These are phyloP conservation scores for Leccinum disarticulatum DNA, from an alignment of 768 basidiomycete species.

Conservation along the genomic window DNA sequence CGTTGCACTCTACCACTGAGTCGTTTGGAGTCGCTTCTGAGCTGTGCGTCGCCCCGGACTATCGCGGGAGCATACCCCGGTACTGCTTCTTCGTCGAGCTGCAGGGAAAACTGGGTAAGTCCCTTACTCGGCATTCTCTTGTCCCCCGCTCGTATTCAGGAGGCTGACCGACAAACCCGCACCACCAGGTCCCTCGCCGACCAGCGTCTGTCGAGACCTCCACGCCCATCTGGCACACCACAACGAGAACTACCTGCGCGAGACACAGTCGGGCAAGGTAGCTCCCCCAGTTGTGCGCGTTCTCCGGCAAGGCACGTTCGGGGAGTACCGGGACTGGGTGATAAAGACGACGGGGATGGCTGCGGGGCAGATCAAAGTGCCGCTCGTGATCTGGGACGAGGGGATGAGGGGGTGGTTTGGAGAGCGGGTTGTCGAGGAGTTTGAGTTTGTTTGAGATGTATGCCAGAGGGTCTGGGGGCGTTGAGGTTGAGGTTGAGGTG, in stretches of 20 bases:
- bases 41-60: conserved; percentile 20
- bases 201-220: conserved; percentile 5
- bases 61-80: conserved; percentile 15
- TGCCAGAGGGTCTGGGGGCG: no score
- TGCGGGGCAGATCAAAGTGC: conserved; percentile 25
- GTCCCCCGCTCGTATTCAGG: background rate
- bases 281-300: conserved; percentile 14
- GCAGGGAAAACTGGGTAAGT: conserved; percentile 11
- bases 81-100: conserved; percentile 24
- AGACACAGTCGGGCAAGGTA: conserved; percentile 8
- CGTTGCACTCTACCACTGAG: conserved; percentile 13
- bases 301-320: conserved; percentile 20
- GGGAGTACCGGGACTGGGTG: conserved; percentile 24
- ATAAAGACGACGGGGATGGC: conserved; percentile 12
- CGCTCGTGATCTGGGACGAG: conserved; percentile 15
- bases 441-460: background rate
- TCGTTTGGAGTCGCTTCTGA: conserved; percentile 24
- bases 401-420: conserved; percentile 15
- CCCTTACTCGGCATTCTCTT: no score
- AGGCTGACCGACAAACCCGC: background rate
- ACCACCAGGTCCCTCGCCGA: conserved; percentile 1
- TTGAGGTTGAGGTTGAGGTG: no score
- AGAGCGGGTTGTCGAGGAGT: conserved; percentile 16
- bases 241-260: conserved; percentile 20
- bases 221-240: conserved; percentile 8